Evolutionary conservation across 306 rosid species (phyloP), one percentile per base, ranked within the genome.

Genomic region (Herpetospermum pedunculosum): DNA sequence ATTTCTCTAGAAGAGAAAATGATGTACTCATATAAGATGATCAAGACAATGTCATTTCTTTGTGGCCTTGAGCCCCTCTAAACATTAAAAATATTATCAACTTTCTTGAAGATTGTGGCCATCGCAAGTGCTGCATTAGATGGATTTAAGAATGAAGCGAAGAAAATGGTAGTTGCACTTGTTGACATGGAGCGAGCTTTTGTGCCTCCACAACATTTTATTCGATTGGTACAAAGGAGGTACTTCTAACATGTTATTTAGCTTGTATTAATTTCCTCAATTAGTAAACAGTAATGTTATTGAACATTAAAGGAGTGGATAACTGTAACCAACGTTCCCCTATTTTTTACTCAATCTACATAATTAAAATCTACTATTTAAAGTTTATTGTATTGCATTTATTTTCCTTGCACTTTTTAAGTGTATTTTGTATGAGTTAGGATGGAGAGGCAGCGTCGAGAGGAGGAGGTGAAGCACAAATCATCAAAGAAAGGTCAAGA

Each of bases 101-200:
- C 70, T 13, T 54, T 74, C 15, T 74, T 53, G 68, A 74, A 94
- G 99, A 84, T 94, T 13, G 90, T 94, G 82, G 89, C 99, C 79
- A 46, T 94, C 75, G 99, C 99, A 67, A 87, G 87, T 60, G 83
- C 88, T 80, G 97, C 97, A 34, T 83, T 94, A 32, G 99, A 94
- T 69, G 89, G 62, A 69, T 93, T 94, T 80, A 94, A 91, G 85
- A 89, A 76, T 74, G 98, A 93, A 76, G 88, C 98, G 5, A 93
- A 86, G 92, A 91, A 93, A 82, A 91, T 94, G 97, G 97, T 94
- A 80, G 90, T 94, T 78, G 97, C 97, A 53, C 85, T 94, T 29
- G 99, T 94, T 76, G 99, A 94, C 83, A 94, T 94, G 99, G 99
- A 94, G 84, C 95, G 99, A 65, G 95, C 97, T 83, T 94, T 94